Evolutionary conservation across 257 asterid species (phyloP).

Genomic region (Hygrophila difformis): DNA sequence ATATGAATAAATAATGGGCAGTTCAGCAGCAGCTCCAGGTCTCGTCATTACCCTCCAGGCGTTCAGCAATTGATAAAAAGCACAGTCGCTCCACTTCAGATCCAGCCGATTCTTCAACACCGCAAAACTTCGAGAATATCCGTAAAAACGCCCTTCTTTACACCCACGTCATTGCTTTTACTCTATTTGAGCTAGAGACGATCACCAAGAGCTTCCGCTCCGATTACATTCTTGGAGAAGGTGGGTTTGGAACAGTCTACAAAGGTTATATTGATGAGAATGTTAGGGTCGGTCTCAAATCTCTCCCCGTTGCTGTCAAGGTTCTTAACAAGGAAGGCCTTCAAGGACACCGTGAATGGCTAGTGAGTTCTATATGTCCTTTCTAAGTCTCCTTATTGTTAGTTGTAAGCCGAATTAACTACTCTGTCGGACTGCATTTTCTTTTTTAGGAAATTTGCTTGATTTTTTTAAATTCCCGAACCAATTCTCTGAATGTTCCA

Average conservation of each 20-base stretch:
- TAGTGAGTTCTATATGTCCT: conserved; percentile 36
- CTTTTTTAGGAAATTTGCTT: not conserved
- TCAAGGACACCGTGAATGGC: conserved; percentile 98
- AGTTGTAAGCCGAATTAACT: not conserved
- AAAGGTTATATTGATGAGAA: conserved; percentile 94
- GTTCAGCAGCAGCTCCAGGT: conserved; percentile 73
- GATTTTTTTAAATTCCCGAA: not conserved
- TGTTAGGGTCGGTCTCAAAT: conserved; percentile 87
- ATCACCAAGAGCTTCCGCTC: conserved; percentile 92
- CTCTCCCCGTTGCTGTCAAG: conserved; percentile 91
- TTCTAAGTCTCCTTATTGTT: not conserved
- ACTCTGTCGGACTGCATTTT: not conserved
- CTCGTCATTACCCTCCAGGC: conserved; percentile 35
- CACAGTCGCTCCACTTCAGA: conserved; percentile 72
- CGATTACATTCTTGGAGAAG: conserved; percentile 91
- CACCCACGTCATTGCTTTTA: conserved; percentile 87
- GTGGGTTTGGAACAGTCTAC: conserved; percentile 94
- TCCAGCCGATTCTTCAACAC: conserved; percentile 84
- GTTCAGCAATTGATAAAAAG: conserved; percentile 51
- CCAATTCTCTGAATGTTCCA: not conserved
- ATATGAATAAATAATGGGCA: conserved; percentile 15
- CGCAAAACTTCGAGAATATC: conserved; percentile 70
- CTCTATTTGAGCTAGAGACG: conserved; percentile 85
- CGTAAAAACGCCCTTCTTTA: conserved; percentile 60
- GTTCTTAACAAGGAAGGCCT: conserved; percentile 95